A percentile compares a stretch with the other conserved stretches of the same genome.
These are phyloP conservation scores for Cryomyces minteri DNA, from an alignment of 495 filamentous ascomycete species.

Conservation along the genomic window DNA sequence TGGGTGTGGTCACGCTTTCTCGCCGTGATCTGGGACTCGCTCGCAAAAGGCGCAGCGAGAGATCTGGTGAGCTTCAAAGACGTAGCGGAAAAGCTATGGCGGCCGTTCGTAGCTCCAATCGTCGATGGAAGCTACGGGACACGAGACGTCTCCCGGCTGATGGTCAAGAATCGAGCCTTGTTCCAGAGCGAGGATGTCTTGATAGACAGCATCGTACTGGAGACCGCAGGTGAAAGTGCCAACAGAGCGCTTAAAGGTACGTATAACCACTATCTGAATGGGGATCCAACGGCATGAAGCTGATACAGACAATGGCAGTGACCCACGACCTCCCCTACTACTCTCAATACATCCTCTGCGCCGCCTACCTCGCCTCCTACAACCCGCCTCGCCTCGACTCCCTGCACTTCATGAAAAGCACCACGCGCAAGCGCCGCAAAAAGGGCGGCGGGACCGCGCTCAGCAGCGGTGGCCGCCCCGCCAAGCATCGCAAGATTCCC, in stretches of 20 bases:
- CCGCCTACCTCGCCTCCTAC: slow-evolving; percentile 82
- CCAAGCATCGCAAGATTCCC: slow-evolving; percentile 28
- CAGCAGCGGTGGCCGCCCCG: slow-evolving; percentile 4
- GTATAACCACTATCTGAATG: background rate
- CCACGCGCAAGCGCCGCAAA: slow-evolving; percentile 35
- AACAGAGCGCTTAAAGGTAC: slow-evolving; percentile 1
- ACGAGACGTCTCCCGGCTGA: slow-evolving; percentile 64
- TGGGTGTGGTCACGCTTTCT: slow-evolving; percentile 65
- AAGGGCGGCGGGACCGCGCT: slow-evolving; percentile 19
- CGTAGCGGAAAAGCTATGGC: slow-evolving; percentile 45
- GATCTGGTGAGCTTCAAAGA: slow-evolving; percentile 41
- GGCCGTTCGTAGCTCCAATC: slow-evolving; percentile 48
- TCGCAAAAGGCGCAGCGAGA: slow-evolving; percentile 44
- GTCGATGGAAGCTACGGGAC: slow-evolving; percentile 42
- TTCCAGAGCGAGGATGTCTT: slow-evolving; percentile 63
- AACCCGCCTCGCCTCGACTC: slow-evolving; percentile 63
- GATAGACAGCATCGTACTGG: slow-evolving; percentile 45
- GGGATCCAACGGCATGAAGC: background rate
- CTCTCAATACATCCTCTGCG: slow-evolving; percentile 64
- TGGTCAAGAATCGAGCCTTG: slow-evolving; percentile 51
- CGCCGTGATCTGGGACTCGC: slow-evolving; percentile 52
- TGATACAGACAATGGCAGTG: slow-evolving; percentile 11
- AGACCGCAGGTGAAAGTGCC: background rate
- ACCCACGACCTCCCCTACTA: slow-evolving; percentile 47
- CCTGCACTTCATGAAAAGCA: slow-evolving; percentile 68